A percentile compares a stretch with the other conserved stretches of the same genome.
Conservation (phyloP, 495 filamentous ascomycete genomes). For the Aspergillus sclerotioniger region DNA sequence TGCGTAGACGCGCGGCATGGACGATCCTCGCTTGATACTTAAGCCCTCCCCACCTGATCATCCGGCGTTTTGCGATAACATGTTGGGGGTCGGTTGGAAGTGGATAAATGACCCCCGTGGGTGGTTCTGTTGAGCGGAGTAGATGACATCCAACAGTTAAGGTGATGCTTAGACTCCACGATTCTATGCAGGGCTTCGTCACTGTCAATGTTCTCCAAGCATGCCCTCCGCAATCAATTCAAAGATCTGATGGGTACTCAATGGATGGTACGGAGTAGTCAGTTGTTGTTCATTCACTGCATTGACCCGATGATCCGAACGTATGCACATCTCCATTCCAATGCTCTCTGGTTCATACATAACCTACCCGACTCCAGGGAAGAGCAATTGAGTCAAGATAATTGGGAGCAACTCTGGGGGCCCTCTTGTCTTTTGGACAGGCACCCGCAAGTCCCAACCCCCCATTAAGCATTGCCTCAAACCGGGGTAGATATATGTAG, state of each 20-base stretch:
- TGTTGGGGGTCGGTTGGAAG: neutral
- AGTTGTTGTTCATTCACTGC: too few species aligned
- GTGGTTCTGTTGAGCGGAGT: too few species aligned
- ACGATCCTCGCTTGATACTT: constrained; percentile 20
- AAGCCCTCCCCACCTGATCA: constrained; percentile 2
- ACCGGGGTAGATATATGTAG: neutral
- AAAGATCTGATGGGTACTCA: too few species aligned
- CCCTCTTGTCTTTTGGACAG: too few species aligned
- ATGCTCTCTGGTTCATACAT: too few species aligned
- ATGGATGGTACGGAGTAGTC: too few species aligned
- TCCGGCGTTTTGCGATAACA: neutral
- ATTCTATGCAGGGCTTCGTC: neutral
- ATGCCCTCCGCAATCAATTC: too few species aligned
- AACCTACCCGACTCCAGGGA: constrained; percentile 10
- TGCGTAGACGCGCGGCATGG: constrained; percentile 25
- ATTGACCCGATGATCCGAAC: too few species aligned
- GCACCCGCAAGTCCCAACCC: too few species aligned
- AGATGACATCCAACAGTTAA: too few species aligned
- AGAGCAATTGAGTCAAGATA: neutral
- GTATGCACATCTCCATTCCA: too few species aligned
- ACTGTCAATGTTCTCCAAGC: too few species aligned
- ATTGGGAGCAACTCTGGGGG: neutral
- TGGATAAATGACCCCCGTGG: neutral
- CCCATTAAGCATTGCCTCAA: neutral
- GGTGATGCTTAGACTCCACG: neutral